Evolutionary conservation across 352 stramenopile genomes (phyloP).

Genomic region (Blastocystis sp.): DNA sequence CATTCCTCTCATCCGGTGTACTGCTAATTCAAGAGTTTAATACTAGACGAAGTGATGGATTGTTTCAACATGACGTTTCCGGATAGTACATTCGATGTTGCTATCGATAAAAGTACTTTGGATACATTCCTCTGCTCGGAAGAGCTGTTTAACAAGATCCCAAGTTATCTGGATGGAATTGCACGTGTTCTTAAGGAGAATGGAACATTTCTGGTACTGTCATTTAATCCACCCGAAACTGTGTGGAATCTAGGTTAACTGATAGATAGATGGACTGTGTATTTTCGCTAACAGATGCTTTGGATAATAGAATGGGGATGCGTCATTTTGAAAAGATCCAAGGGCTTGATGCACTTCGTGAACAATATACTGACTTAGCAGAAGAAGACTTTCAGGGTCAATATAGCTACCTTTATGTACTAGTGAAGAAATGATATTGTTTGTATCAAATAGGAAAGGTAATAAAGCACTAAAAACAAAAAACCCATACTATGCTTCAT

Average conservation of each 20-base stretch:
- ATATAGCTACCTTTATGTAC: slow-evolving; percentile 47
- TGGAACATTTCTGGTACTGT: background rate
- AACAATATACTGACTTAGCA: background rate
- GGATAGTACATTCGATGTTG: background rate
- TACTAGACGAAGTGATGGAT: background rate
- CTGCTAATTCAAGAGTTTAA: background rate
- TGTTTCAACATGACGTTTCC: slow-evolving; percentile 30
- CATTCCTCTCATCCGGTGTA: background rate
- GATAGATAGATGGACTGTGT: slow-evolving; percentile 5
- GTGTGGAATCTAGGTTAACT: background rate
- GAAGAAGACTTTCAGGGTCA: background rate
- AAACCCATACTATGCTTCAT: background rate
- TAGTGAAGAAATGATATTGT: background rate
- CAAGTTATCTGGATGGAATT: slow-evolving; percentile 24
- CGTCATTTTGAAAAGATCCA: background rate
- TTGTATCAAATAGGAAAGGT: background rate
- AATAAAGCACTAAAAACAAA: background rate
- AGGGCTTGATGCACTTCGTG: background rate
- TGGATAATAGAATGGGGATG: slow-evolving; percentile 7
- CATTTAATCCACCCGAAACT: slow-evolving; percentile 9
- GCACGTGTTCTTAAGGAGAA: background rate
- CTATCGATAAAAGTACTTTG: slow-evolving; percentile 45
- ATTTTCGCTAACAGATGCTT: background rate
- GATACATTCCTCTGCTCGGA: slow-evolving; percentile 53
- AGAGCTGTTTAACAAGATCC: slow-evolving; percentile 2